Evolutionary conservation across 1,284 basidiomycete species (phyloP).

Genomic region (Coniferiporia sulphurascens): DNA sequence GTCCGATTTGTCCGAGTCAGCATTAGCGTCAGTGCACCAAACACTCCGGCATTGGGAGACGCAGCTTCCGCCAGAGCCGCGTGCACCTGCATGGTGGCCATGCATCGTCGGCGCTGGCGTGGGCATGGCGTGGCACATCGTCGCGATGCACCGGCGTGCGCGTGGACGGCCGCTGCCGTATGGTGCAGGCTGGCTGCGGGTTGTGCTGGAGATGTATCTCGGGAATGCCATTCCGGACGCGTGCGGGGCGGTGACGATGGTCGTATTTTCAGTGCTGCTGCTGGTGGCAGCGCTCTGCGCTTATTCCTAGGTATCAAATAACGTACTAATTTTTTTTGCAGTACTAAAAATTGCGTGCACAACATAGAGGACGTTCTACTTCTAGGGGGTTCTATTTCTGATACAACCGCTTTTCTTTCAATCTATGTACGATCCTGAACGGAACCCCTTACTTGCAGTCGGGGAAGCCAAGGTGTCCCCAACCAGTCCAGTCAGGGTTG

Average conservation of each 20-base stretch:
- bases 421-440: too few species aligned
- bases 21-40: neutral
- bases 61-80: slow-evolving; percentile 30
- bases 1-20: neutral
- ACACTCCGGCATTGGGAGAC: slow-evolving; percentile 25
- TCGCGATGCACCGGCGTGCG: slow-evolving; percentile 47
- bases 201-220: slow-evolving; percentile 15
- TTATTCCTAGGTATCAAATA: neutral
- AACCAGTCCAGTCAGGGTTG: slow-evolving; percentile 59
- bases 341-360: too few species aligned
- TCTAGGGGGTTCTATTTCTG: too few species aligned
- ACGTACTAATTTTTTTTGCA: too few species aligned
- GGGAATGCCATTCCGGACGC: neutral
- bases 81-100: slow-evolving; percentile 27
- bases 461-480: slow-evolving; percentile 56
- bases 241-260: neutral
- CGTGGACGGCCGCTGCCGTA: slow-evolving; percentile 22
- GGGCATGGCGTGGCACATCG: slow-evolving; percentile 54
- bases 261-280: neutral
- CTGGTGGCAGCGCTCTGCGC: neutral
- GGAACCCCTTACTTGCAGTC: slow-evolving; percentile 38
- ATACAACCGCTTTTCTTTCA: too few species aligned
- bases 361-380: too few species aligned
- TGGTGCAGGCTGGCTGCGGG: neutral
- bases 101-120: slow-evolving; percentile 53